These are phyloP conservation scores for Amanita jacksonii DNA, from an alignment of 768 basidiomycete genomes.

Conservation along the genomic window DNA sequence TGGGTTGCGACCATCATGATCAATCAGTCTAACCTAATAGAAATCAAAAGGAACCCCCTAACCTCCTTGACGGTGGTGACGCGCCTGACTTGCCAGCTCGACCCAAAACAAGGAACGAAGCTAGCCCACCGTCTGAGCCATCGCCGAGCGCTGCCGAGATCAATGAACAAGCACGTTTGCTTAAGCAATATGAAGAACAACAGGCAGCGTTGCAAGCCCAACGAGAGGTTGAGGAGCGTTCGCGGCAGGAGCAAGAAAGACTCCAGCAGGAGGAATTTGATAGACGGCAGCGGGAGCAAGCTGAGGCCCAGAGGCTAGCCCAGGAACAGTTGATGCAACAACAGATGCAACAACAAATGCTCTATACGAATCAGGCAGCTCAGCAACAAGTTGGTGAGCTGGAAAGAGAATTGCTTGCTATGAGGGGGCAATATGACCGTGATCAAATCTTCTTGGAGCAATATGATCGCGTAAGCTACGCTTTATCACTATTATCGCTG, in stretches of 20 bases:
- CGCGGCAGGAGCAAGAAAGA: constrained; percentile 66
- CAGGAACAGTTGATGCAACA: constrained; percentile 87
- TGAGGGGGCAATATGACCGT: constrained; percentile 96
- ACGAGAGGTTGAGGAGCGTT: constrained; percentile 75
- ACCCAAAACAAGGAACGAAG: constrained; percentile 48
- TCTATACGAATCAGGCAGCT: constrained; percentile 68
- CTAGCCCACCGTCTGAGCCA: constrained; percentile 66
- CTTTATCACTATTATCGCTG: constrained; percentile 1
- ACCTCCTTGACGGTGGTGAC: constrained; percentile 71
- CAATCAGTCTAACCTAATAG: constrained; percentile 5
- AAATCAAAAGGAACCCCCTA: constrained; percentile 80
- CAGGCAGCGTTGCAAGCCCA: constrained; percentile 79
- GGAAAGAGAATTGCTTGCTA: constrained; percentile 82
- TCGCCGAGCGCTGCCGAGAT: constrained; percentile 62
- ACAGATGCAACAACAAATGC: constrained; percentile 77
- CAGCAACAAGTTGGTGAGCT: constrained; percentile 68
- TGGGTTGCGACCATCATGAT: constrained; percentile 23
- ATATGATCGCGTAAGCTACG: constrained; percentile 84
- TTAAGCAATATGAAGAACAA: constrained; percentile 94
- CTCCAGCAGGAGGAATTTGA: constrained; percentile 86
- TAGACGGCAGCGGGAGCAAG: constrained; percentile 77
- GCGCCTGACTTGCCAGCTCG: constrained; percentile 80
- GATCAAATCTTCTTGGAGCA: constrained; percentile 97
- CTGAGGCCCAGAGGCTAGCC: constrained; percentile 77
- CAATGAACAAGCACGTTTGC: constrained; percentile 85